phyloP scores from a whole-genome alignment of 2,329 filamentous ascomycete species.

The Blastomyces gilchristii region DNA sequence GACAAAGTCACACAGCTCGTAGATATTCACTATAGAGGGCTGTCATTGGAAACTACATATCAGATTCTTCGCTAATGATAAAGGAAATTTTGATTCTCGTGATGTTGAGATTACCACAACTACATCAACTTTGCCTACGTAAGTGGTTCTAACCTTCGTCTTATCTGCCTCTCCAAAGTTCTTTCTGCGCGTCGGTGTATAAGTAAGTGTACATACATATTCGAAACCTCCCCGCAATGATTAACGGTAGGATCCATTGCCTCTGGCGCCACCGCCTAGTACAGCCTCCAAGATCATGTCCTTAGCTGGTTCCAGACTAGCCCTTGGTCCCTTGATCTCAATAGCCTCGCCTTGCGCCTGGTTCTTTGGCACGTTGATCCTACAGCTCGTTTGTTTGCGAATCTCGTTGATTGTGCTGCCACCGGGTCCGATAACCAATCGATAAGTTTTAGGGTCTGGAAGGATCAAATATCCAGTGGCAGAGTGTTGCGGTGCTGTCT shows the following conservation, averaged over 20 bases:
- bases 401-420: constrained; percentile 90
- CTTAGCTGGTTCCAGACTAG: constrained; percentile 76
- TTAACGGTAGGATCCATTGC: constrained; percentile 2
- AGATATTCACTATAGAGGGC: too few species aligned
- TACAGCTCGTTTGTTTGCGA: constrained; percentile 82
- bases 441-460: constrained; percentile 79
- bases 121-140: too few species aligned
- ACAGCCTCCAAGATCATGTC: constrained; percentile 82
- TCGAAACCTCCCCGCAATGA: neutral
- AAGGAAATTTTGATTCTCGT: too few species aligned
- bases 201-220: neutral
- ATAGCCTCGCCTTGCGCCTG: constrained; percentile 70
- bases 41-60: too few species aligned
- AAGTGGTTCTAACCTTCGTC: too few species aligned
- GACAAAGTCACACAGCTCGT: too few species aligned
- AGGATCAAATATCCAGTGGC: constrained; percentile 80
- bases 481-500: constrained; percentile 42
- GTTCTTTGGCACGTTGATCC: constrained; percentile 83
- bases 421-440: constrained; percentile 78
- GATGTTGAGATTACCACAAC: too few species aligned
- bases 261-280: constrained; percentile 30
- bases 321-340: constrained; percentile 69
- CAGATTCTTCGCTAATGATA: too few species aligned
- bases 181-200: neutral
- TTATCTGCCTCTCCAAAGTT: too few species aligned